Evolutionary conservation across 768 basidiomycete species (phyloP).

Genomic region (Tubosaeta brunneosetosa): DNA sequence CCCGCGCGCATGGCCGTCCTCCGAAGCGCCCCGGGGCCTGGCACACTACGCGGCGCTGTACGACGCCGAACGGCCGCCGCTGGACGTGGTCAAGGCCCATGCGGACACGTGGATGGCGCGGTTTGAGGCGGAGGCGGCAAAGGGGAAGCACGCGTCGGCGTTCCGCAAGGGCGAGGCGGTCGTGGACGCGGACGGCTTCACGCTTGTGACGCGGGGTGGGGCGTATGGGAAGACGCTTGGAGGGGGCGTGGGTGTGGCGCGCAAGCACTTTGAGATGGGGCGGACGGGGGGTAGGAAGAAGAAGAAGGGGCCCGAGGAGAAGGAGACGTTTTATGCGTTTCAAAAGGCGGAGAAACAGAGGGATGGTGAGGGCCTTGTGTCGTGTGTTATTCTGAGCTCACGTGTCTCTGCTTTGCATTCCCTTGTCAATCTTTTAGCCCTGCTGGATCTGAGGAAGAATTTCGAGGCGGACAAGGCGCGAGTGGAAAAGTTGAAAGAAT

Average conservation of each 20-base stretch:
- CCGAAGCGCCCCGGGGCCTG: constrained; percentile 62
- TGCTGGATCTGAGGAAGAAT: constrained; percentile 61
- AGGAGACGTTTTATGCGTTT: constrained; percentile 82
- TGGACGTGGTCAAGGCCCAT: constrained; percentile 69
- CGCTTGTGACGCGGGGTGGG: constrained; percentile 88
- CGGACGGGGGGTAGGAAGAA: constrained; percentile 33
- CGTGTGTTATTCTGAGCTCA: background rate
- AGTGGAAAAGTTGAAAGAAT: constrained; percentile 48
- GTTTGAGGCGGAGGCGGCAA: constrained; percentile 53
- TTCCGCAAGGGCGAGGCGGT: constrained; percentile 83
- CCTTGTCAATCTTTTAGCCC: constrained; percentile 32
- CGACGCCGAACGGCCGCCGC: constrained; percentile 64
- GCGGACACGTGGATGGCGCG: constrained; percentile 74
- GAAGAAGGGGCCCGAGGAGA: constrained; percentile 63
- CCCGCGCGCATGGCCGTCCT: constrained; percentile 60
- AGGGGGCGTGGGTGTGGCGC: constrained; percentile 65
- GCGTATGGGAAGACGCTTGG: constrained; percentile 86
- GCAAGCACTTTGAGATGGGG: constrained; percentile 47
- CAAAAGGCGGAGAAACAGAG: constrained; percentile 88
- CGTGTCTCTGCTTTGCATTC: background rate
- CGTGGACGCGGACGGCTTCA: constrained; percentile 94
- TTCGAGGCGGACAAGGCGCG: constrained; percentile 85
- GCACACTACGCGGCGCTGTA: constrained; percentile 67
- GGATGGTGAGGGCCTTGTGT: constrained; percentile 48
- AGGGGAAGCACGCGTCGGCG: constrained; percentile 55